Percentiles rank a stretch among this genome's conserved stretches.
Conservation (phyloP, 306 rosid genomes). For the Luffa aegyptiaca region DNA sequence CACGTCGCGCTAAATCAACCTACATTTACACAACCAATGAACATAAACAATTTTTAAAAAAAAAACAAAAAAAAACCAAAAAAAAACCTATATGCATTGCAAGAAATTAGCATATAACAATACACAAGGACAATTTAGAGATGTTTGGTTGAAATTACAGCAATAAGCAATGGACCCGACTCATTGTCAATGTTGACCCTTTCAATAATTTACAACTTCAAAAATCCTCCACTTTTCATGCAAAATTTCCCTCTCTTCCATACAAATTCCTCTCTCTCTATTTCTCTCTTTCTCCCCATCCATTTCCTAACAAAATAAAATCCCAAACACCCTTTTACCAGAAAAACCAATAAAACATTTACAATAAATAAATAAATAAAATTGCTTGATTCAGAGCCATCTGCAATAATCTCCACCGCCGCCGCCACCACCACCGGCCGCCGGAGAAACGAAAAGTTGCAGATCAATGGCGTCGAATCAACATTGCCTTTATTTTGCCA, state of each 20-base stretch:
- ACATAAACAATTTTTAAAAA: too few relatives aligned
- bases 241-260: conserved; percentile 10
- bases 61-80: too few relatives aligned
- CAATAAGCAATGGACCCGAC: not conserved
- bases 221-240: not conserved
- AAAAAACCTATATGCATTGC: too few relatives aligned
- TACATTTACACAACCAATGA: too few relatives aligned
- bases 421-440: conserved; percentile 13
- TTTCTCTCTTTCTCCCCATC: not conserved
- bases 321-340: not conserved
- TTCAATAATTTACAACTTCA: not conserved
- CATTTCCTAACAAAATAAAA: conserved; percentile 8
- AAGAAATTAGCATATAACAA: too few relatives aligned
- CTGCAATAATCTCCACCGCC: conserved; percentile 15
- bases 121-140: not conserved
- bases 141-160: not conserved
- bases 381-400: conserved; percentile 11
- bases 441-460: not conserved
- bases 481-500: conserved; percentile 17
- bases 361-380: not conserved
- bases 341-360: not conserved
- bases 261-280: not conserved
- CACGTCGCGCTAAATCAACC: too few relatives aligned
- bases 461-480: conserved; percentile 40
- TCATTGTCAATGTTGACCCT: not conserved